These are phyloP conservation scores for Arabidopsis arenosa DNA, from an alignment of 345 rosid species.

Conservation along the genomic window DNA sequence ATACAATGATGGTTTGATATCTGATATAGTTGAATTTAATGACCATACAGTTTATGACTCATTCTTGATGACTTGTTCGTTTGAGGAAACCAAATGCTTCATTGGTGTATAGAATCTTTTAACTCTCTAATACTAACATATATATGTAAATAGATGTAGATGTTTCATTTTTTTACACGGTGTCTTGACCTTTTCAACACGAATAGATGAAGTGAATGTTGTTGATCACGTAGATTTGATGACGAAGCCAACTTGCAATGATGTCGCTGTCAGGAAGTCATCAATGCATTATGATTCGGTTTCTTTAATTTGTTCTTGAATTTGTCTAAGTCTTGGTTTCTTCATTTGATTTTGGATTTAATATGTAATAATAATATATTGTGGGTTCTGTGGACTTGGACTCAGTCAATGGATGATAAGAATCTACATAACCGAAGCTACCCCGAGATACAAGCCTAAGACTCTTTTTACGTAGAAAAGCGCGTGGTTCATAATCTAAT, in stretches of 20 bases:
- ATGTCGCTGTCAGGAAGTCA: not conserved
- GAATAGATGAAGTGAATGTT: not conserved
- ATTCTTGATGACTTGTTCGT: conserved; percentile 2
- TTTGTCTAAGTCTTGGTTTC: conserved; percentile 4
- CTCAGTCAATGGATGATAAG: conserved; percentile 9
- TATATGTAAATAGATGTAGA: not conserved
- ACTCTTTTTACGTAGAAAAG: conserved; percentile 9
- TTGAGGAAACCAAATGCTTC: conserved; percentile 5
- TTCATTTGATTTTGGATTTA: conserved; percentile 7
- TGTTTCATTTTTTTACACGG: not conserved
- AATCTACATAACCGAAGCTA: conserved; percentile 17
- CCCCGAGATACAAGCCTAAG: not conserved
- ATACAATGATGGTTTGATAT: no score
- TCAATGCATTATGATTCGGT: not conserved
- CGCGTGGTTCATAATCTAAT: not conserved
- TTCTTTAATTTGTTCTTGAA: conserved; percentile 12
- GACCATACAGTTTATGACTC: not conserved
- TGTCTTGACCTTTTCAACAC: conserved; percentile 21
- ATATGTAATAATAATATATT: not conserved
- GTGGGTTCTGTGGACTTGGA: not conserved
- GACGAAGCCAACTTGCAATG: not conserved
- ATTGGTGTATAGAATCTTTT: not conserved
- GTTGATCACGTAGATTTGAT: conserved; percentile 12
- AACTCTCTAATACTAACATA: no score
- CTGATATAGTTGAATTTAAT: not conserved